These are phyloP conservation scores for Panaeolus cyanescens DNA, from an alignment of 768 basidiomycete genomes.

Conservation along the genomic window DNA sequence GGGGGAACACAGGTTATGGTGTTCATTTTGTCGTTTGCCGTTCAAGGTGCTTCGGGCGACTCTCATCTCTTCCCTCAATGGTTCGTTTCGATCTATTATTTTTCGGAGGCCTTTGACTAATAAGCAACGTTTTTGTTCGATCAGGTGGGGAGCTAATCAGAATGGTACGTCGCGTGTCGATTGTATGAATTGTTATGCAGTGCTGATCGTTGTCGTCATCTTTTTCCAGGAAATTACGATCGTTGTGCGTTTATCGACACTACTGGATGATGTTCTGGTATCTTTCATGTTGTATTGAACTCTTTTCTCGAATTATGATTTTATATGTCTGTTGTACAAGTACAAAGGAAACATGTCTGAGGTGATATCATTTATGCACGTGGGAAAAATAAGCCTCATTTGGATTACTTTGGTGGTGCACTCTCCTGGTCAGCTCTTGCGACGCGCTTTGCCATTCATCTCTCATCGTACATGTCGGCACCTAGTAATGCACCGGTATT, in stretches of 20 bases:
- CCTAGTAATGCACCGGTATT: constrained; percentile 22
- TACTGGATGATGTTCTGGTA: neutral
- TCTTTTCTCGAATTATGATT: neutral
- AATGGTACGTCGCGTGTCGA: constrained; percentile 33
- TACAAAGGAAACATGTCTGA: neutral
- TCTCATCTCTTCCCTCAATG: constrained; percentile 53
- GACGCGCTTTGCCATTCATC: neutral
- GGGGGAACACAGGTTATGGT: constrained; percentile 49
- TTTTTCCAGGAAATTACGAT: constrained; percentile 35
- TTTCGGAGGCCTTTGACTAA: neutral
- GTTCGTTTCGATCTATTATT: constrained; percentile 20
- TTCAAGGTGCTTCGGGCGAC: constrained; percentile 52
- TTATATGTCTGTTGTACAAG: neutral
- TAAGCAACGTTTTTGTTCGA: neutral
- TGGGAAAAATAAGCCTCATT: neutral
- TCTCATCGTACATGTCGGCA: constrained; percentile 7
- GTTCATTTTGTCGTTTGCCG: constrained; percentile 51
- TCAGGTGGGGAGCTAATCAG: constrained; percentile 58
- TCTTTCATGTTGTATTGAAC: neutral
- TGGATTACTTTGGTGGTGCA: constrained; percentile 1
- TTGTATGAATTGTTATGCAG: neutral
- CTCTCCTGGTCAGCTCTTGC: neutral
- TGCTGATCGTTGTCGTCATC: neutral
- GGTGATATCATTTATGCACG: neutral
- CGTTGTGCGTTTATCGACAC: constrained; percentile 31